A percentile compares a stretch with the other conserved stretches of the same genome.
phyloP scores from a whole-genome alignment of 2,329 filamentous ascomycete genomes.

The Alternaria brassicicola region DNA sequence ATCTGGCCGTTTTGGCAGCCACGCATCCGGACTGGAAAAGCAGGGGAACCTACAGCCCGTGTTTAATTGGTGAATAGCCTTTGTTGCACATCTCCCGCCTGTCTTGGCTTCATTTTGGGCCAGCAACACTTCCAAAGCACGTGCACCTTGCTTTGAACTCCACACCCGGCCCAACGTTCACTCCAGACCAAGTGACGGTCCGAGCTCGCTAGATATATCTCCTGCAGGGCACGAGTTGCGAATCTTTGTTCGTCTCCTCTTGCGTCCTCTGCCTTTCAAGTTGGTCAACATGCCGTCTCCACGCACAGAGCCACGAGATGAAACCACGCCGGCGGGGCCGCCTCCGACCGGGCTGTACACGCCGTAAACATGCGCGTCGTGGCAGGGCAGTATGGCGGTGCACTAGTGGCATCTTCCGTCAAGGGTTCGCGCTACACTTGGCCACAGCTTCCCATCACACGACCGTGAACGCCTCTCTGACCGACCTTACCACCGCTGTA shows the following conservation, averaged over 20 bases:
- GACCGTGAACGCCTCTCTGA: background rate
- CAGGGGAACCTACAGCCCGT: slow-evolving; percentile 2
- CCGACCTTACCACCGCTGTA: background rate
- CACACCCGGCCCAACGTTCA: slow-evolving; percentile 6
- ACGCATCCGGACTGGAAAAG: background rate
- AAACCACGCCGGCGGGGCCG: background rate
- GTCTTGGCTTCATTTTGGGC: slow-evolving; percentile 9
- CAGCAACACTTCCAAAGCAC: slow-evolving; percentile 3
- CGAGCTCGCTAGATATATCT: slow-evolving; percentile 2
- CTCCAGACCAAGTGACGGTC: slow-evolving; percentile 1
- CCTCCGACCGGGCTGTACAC: background rate
- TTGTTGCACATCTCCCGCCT: slow-evolving; percentile 7
- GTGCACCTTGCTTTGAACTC: background rate
- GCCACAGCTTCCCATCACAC: background rate
- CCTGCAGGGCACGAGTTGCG: background rate
- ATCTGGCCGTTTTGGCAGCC: slow-evolving; percentile 3
- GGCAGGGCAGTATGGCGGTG: slow-evolving; percentile 1
- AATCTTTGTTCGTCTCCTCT: background rate
- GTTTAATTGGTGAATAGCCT: slow-evolving; percentile 2
- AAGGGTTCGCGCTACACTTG: background rate
- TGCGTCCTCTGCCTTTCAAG: background rate
- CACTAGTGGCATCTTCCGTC: background rate
- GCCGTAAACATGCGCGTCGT: background rate
- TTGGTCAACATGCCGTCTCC: background rate
- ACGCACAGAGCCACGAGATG: background rate